A percentile compares a stretch with the other conserved stretches of the same genome.
Conservation (phyloP, 768 basidiomycete species). For the Tylopilus balloui region DNA sequence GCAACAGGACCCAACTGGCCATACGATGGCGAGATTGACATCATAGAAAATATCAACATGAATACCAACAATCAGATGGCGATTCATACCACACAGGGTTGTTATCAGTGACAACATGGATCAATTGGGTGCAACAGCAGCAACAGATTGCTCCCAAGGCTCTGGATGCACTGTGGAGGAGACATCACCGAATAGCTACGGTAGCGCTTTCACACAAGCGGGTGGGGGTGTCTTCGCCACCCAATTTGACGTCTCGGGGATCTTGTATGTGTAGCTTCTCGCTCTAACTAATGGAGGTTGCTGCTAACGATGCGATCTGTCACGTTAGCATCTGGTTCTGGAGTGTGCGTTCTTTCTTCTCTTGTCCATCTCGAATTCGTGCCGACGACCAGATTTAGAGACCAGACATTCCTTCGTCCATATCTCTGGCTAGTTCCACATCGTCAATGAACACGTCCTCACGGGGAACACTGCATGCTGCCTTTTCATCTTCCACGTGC, state of each 20-base stretch:
- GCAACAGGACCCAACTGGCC: slow-evolving; percentile 37
- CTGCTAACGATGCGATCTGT: background rate
- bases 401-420: slow-evolving; percentile 33
- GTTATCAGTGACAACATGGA: slow-evolving; percentile 29
- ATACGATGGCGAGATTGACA: slow-evolving; percentile 51
- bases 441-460: slow-evolving; percentile 35
- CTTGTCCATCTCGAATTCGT: slow-evolving; percentile 1
- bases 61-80: slow-evolving; percentile 51
- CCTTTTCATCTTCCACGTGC: slow-evolving; percentile 39
- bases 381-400: slow-evolving; percentile 29
- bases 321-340: slow-evolving; percentile 45
- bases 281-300: background rate
- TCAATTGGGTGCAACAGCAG: slow-evolving; percentile 33
- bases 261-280: slow-evolving; percentile 35
- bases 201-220: slow-evolving; percentile 16
- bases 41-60: slow-evolving; percentile 57
- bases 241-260: slow-evolving; percentile 58
- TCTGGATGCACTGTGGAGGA: slow-evolving; percentile 31
- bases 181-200: slow-evolving; percentile 29
- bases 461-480: slow-evolving; percentile 46
- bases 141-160: slow-evolving; percentile 20
- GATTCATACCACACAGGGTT: slow-evolving; percentile 44
- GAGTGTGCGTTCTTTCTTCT: slow-evolving; percentile 32
- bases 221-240: slow-evolving; percentile 69
- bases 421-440: slow-evolving; percentile 29